A percentile compares a stretch with the other conserved stretches of the same genome.
Evolutionary conservation across 2,329 filamentous ascomycete genomes (phyloP).

Genomic region (Penicillium thymicola): DNA sequence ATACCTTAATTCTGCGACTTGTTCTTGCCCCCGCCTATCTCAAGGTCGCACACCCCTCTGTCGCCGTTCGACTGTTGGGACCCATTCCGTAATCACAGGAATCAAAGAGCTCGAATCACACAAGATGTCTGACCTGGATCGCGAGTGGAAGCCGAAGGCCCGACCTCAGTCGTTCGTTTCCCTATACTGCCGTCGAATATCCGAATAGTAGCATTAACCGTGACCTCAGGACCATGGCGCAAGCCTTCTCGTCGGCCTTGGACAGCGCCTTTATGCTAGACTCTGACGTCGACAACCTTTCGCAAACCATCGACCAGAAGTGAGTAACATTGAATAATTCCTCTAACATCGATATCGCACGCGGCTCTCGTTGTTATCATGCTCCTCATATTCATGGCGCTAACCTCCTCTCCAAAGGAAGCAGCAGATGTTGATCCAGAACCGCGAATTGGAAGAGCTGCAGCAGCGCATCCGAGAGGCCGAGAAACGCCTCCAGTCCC

Average conservation of each 20-base stretch:
- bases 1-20: slow-evolving; percentile 10
- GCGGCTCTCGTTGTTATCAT: background rate
- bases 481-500: slow-evolving; percentile 67
- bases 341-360: slow-evolving; percentile 12
- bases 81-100: background rate
- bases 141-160: slow-evolving; percentile 75
- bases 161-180: slow-evolving; percentile 77
- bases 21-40: slow-evolving; percentile 7
- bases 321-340: slow-evolving; percentile 46
- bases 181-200: slow-evolving; percentile 5
- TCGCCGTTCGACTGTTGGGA: background rate
- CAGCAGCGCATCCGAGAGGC: slow-evolving; percentile 81
- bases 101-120: background rate
- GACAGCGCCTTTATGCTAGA: slow-evolving; percentile 89
- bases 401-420: slow-evolving; percentile 61
- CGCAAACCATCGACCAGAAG: slow-evolving; percentile 77
- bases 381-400: background rate
- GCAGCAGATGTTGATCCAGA: slow-evolving; percentile 69
- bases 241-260: slow-evolving; percentile 79
- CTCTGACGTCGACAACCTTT: slow-evolving; percentile 69
- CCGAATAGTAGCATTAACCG: slow-evolving; percentile 22
- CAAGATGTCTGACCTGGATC: slow-evolving; percentile 61
- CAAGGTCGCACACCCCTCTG: slow-evolving; percentile 9
- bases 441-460: slow-evolving; percentile 78
- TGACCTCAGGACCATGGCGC: slow-evolving; percentile 70